Evolutionary conservation across 257 asterid species (phyloP).

Genomic region (Primulina huaijiensis): DNA sequence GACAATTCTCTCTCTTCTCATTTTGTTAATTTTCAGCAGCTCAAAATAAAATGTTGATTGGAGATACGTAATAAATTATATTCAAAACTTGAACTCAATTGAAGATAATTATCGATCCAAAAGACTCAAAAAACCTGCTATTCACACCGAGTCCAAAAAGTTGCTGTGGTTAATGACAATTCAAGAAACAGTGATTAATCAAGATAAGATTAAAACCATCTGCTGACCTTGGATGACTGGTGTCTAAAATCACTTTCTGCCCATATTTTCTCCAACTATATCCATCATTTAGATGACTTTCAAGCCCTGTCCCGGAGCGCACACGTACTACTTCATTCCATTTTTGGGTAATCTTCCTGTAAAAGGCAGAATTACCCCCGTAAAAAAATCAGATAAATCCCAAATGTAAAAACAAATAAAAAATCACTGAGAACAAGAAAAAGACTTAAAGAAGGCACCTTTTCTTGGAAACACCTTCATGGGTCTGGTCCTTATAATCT

Average conservation of each 20-base stretch:
- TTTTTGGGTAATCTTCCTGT: slow-evolving; percentile 58
- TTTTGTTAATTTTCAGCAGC: neutral
- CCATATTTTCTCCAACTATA: slow-evolving; percentile 90
- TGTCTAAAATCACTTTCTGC: slow-evolving; percentile 76
- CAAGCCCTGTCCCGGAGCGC: slow-evolving; percentile 40
- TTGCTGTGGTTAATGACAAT: neutral
- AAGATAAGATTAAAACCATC: neutral
- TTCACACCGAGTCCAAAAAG: neutral
- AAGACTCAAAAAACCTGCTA: no score
- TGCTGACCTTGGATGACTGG: slow-evolving; percentile 71
- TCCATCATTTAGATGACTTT: slow-evolving; percentile 60
- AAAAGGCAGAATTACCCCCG: slow-evolving; percentile 1
- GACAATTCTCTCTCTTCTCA: neutral
- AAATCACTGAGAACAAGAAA: neutral
- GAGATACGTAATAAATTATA: neutral
- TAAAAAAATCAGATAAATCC: neutral
- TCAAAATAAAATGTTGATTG: neutral
- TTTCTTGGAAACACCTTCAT: slow-evolving; percentile 42
- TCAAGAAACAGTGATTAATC: slow-evolving; percentile 2
- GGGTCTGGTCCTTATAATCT: slow-evolving; percentile 29
- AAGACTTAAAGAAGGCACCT: slow-evolving; percentile 30
- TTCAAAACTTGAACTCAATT: neutral
- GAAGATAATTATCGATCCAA: no score
- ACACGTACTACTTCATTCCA: slow-evolving; percentile 53
- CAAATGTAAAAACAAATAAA: neutral